Evolutionary conservation across 441 rosid genomes (phyloP).

Genomic region (Populus trichocarpa): DNA sequence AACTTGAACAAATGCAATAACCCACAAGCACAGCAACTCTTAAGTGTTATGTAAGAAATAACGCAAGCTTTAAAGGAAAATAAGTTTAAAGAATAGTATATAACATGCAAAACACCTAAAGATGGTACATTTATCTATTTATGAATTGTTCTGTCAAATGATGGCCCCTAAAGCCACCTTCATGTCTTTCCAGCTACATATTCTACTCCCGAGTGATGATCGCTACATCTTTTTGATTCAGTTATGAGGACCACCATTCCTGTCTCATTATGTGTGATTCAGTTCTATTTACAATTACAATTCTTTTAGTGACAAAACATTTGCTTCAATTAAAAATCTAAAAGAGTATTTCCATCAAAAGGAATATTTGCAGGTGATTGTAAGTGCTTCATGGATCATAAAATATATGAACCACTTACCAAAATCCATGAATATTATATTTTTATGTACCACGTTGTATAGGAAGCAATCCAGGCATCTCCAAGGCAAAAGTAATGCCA

Average conservation of each 20-base stretch:
- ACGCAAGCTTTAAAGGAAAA: not conserved
- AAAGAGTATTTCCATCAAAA: not conserved
- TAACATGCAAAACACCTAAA: not conserved
- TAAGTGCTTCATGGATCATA: not conserved
- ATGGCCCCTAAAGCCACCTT: not conserved
- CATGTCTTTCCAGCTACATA: not conserved
- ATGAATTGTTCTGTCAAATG: not conserved
- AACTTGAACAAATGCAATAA: slow-evolving; percentile 64
- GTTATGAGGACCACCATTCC: not conserved
- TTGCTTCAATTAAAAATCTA: not conserved
- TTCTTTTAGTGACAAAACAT: not conserved
- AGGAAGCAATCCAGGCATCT: not conserved
- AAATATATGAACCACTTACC: not conserved
- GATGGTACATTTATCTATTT: not conserved
- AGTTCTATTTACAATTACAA: not conserved
- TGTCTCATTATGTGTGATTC: not conserved
- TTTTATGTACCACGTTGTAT: not conserved
- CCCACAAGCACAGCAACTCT: slow-evolving; percentile 45
- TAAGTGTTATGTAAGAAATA: slow-evolving; percentile 16
- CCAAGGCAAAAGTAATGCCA: not conserved
- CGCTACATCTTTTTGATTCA: not conserved
- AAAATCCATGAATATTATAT: not conserved
- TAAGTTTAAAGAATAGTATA: not conserved
- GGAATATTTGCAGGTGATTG: not conserved
- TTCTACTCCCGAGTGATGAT: not conserved